Conservation (phyloP, 441 rosid genomes). For the Adansonia madagascariensis region DNA sequence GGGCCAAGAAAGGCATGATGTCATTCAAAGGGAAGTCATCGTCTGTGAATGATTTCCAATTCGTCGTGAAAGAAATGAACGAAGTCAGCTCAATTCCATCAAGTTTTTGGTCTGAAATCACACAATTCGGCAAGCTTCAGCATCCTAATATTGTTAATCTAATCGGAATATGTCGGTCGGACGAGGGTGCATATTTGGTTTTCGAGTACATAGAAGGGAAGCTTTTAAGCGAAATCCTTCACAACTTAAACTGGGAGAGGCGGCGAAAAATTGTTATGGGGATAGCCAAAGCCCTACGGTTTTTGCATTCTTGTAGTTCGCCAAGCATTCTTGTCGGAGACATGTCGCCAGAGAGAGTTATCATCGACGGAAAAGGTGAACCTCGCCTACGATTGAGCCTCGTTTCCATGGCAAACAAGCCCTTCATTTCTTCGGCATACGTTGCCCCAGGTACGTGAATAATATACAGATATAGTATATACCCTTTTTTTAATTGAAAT, state of each 20-base stretch:
- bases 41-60: constrained; percentile 37
- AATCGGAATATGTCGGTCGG: constrained; percentile 56
- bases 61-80: constrained; percentile 51
- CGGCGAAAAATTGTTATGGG: no score
- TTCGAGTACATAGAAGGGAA: constrained; percentile 62
- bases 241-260: constrained; percentile 60
- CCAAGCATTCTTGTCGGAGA: constrained; percentile 34
- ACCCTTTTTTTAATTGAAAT: not conserved
- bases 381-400: constrained; percentile 52
- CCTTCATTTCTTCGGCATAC: constrained; percentile 46
- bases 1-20: constrained; percentile 30
- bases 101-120: constrained; percentile 40
- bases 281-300: no score
- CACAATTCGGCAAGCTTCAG: constrained; percentile 42
- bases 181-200: constrained; percentile 51
- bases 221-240: constrained; percentile 48
- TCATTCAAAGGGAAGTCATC: constrained; percentile 41
- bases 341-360: constrained; percentile 56
- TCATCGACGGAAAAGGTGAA: constrained; percentile 54
- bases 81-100: constrained; percentile 35
- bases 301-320: no score
- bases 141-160: constrained; percentile 66
- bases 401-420: constrained; percentile 39
- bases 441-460: constrained; percentile 64
- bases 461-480: not conserved